Conservation (phyloP, 371 early-diverging fungal species). For the Cokeromyces recurvatus region DNA sequence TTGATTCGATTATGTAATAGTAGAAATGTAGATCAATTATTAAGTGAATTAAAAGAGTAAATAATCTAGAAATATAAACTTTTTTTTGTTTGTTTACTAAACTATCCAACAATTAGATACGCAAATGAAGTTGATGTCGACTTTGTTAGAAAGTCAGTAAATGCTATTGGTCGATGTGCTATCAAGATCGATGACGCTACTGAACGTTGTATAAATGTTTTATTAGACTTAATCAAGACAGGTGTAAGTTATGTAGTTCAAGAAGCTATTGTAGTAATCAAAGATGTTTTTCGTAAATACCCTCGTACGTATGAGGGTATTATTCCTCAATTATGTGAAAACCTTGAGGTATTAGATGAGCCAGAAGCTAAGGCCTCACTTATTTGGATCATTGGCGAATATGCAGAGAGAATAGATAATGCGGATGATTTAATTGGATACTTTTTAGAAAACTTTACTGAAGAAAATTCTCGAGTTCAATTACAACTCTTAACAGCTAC, state of each 20-base stretch:
- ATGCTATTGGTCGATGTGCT: no score
- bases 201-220: no score
- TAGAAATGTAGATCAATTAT: conserved; percentile 85
- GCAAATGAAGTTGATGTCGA: no score
- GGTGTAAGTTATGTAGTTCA: no score
- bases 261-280: no score
- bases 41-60: conserved; percentile 70
- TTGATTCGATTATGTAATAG: conserved; percentile 80
- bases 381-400: conserved; percentile 94
- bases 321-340: conserved; percentile 78
- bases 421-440: conserved; percentile 72
- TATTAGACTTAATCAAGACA: no score
- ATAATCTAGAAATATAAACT: no score
- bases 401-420: conserved; percentile 85
- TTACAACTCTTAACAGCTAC: conserved; percentile 75
- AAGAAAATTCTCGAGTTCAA: conserved; percentile 39
- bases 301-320: conserved; percentile 84
- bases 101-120: no score
- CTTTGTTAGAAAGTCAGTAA: no score
- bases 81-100: neutral
- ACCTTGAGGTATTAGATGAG: conserved; percentile 82
- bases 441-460: conserved; percentile 53
- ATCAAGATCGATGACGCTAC: no score
- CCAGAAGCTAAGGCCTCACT: conserved; percentile 89
- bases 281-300: conserved; percentile 84